phyloP scores from a whole-genome alignment of 805 yeast species.

The Starmerella bacillaris region DNA sequence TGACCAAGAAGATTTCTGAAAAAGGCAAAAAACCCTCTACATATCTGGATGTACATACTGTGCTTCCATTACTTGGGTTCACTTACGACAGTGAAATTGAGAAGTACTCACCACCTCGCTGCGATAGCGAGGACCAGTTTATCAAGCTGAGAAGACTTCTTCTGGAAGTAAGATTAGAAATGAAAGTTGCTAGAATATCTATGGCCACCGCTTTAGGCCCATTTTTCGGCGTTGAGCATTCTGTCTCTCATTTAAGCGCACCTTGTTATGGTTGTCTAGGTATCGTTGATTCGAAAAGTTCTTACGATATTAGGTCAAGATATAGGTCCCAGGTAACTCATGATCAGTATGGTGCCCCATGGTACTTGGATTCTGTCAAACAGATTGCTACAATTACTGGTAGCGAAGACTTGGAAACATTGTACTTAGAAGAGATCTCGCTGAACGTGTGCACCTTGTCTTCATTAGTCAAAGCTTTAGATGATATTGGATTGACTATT shows the following conservation, averaged over 20 bases:
- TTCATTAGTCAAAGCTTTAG: background rate
- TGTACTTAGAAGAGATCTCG: constrained; percentile 31
- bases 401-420: constrained; percentile 30
- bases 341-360: constrained; percentile 32
- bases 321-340: constrained; percentile 27
- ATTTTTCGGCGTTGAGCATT: constrained; percentile 2
- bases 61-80: constrained; percentile 18
- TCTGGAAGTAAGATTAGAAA: constrained; percentile 7
- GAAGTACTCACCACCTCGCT: constrained; percentile 9
- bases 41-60: constrained; percentile 6
- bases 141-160: constrained; percentile 7
- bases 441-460: constrained; percentile 26
- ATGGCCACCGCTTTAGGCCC: constrained; percentile 3
- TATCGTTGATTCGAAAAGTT: constrained; percentile 20
- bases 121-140: background rate
- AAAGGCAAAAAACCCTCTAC: background rate
- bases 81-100: constrained; percentile 7
- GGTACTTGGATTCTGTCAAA: constrained; percentile 41
- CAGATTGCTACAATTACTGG: constrained; percentile 33
- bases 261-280: constrained; percentile 16
- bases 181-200: constrained; percentile 2
- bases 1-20: constrained; percentile 2
- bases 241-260: constrained; percentile 4
- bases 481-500: background rate
- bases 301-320: constrained; percentile 30